A percentile compares a stretch with the other conserved stretches of the same genome.
Conservation (phyloP, 2,329 filamentous ascomycete genomes). For the Colletotrichum horii region DNA sequence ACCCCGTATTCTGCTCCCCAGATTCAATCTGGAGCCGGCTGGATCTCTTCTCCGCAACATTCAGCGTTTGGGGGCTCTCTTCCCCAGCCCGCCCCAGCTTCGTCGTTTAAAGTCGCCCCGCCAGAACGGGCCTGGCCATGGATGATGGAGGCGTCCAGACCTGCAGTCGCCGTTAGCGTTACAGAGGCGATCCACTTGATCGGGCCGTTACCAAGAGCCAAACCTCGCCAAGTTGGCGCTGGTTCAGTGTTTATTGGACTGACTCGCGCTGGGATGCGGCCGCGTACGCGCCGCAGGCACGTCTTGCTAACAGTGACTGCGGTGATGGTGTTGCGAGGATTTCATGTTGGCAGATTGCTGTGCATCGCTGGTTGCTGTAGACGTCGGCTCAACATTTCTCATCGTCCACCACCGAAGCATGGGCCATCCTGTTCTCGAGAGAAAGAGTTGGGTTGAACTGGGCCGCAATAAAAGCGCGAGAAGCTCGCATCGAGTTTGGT, state of each 20-base stretch:
- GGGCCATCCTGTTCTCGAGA: not conserved
- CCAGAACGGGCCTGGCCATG: not conserved
- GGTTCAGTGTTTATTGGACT: not conserved
- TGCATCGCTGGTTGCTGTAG: not conserved
- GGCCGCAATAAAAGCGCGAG: not conserved
- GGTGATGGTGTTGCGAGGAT: not conserved
- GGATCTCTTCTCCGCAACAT: not conserved
- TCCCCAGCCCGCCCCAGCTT: not conserved
- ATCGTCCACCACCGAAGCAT: not conserved
- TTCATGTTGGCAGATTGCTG: not conserved
- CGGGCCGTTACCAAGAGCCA: slow-evolving; percentile 1
- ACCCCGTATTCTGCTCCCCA: not conserved
- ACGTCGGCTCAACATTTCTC: not conserved
- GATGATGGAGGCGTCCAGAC: not conserved
- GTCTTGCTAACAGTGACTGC: not conserved
- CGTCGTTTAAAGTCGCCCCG: not conserved
- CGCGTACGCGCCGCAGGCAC: not conserved
- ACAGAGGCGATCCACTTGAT: slow-evolving; percentile 1
- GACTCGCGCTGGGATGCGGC: not conserved
- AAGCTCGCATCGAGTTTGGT: not conserved
- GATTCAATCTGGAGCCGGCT: not conserved
- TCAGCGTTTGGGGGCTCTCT: not conserved
- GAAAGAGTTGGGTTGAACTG: not conserved
- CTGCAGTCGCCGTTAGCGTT: not conserved
- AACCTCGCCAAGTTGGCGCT: not conserved